A percentile compares a stretch with the other conserved stretches of the same genome.
phyloP scores from a whole-genome alignment of 148 eudicot species.

The Cornus kousa region DNA sequence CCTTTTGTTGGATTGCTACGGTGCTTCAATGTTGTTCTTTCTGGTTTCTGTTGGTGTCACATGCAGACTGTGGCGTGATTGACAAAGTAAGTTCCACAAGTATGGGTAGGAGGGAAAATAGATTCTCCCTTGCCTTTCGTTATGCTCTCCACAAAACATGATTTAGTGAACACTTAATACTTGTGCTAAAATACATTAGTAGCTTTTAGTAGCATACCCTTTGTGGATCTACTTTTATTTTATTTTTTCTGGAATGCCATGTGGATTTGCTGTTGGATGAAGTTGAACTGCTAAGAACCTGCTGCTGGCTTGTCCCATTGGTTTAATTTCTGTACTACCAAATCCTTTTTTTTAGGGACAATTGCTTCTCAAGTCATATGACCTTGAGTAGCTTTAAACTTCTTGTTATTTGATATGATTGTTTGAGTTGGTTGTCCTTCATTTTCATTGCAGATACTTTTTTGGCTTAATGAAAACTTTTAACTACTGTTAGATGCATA shows the following conservation, averaged over 20 bases:
- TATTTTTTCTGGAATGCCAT: slow-evolving; percentile 27
- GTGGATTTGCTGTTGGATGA: background rate
- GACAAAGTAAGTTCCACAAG: slow-evolving; percentile 38
- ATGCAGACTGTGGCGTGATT: slow-evolving; percentile 25
- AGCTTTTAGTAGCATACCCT: slow-evolving; percentile 29
- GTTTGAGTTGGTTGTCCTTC: slow-evolving; percentile 11
- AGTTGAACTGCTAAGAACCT: slow-evolving; percentile 13
- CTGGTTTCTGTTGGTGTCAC: slow-evolving; percentile 29
- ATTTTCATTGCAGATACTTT: background rate
- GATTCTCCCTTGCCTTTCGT: slow-evolving; percentile 16
- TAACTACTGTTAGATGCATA: background rate
- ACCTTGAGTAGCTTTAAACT: slow-evolving; percentile 14
- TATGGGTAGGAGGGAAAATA: slow-evolving; percentile 18
- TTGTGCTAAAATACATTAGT: slow-evolving; percentile 16
- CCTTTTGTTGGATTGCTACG: slow-evolving; percentile 13
- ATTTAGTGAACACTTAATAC: slow-evolving; percentile 23
- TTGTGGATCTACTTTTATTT: too few species aligned
- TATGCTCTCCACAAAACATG: slow-evolving; percentile 27
- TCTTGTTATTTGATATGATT: slow-evolving; percentile 8
- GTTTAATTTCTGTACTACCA: slow-evolving; percentile 7
- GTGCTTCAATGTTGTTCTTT: slow-evolving; percentile 19
- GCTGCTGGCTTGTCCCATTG: slow-evolving; percentile 3
- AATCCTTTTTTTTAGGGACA: slow-evolving; percentile 4
- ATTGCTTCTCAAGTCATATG: slow-evolving; percentile 9
- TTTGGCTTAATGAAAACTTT: background rate